These are phyloP conservation scores for Schizopora paradoxa DNA, from an alignment of 1,284 basidiomycete species.

Conservation along the genomic window DNA sequence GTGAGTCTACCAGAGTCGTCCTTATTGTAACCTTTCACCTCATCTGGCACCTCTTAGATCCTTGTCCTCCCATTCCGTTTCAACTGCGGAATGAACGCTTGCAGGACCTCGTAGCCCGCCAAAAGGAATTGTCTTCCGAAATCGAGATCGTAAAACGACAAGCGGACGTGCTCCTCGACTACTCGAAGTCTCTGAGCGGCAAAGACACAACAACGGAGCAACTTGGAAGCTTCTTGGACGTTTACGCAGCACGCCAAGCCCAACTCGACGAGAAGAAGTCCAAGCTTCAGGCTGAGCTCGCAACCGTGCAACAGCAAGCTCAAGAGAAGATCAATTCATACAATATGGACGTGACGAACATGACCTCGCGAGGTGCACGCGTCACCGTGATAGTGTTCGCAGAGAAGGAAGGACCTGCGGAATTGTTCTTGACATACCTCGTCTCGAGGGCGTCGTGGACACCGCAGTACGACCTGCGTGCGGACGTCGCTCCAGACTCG, in stretches of 20 bases:
- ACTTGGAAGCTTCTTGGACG: slow-evolving; percentile 19
- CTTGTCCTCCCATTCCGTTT: slow-evolving; percentile 4
- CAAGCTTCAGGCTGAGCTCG: slow-evolving; percentile 12
- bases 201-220: slow-evolving; percentile 15
- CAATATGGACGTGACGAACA: slow-evolving; percentile 11
- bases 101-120: slow-evolving; percentile 7
- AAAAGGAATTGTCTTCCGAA: slow-evolving; percentile 11
- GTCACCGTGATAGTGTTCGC: slow-evolving; percentile 20
- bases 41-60: neutral
- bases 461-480: slow-evolving; percentile 24
- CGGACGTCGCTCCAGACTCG: slow-evolving; percentile 14
- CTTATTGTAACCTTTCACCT: neutral
- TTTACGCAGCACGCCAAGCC: slow-evolving; percentile 15
- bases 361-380: slow-evolving; percentile 14
- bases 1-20: slow-evolving; percentile 5
- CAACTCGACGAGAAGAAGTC: slow-evolving; percentile 9
- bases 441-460: slow-evolving; percentile 24
- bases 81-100: slow-evolving; percentile 9
- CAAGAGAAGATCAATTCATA: slow-evolving; percentile 6
- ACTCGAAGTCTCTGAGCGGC: slow-evolving; percentile 17
- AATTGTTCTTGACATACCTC: slow-evolving; percentile 19
- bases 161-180: slow-evolving; percentile 14
- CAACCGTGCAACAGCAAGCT: slow-evolving; percentile 9
- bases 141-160: slow-evolving; percentile 13
- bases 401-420: slow-evolving; percentile 11